These are phyloP conservation scores for Hirsutella rhossiliensis DNA, from an alignment of 2,329 filamentous ascomycete genomes.

Conservation along the genomic window DNA sequence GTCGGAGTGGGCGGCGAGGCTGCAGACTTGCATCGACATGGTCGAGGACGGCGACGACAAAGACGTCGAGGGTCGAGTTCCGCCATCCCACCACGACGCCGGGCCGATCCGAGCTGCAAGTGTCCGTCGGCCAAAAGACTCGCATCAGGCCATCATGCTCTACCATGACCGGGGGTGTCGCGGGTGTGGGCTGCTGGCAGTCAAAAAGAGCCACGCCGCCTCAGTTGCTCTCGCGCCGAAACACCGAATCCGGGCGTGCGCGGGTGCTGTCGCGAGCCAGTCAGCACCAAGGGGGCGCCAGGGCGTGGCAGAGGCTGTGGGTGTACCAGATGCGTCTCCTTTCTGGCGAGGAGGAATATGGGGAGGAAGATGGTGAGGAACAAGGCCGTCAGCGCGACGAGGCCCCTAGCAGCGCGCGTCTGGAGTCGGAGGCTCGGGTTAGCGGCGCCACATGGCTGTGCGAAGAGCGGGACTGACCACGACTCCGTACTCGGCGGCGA, in stretches of 20 bases:
- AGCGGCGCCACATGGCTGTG: background rate
- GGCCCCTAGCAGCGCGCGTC: slow-evolving; percentile 78
- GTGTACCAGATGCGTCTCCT: slow-evolving; percentile 66
- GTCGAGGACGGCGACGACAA: slow-evolving; percentile 81
- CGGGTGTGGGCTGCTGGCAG: slow-evolving; percentile 9
- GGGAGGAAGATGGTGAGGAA: slow-evolving; percentile 80
- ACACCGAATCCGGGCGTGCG: slow-evolving; percentile 67
- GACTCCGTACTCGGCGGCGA: slow-evolving; percentile 97
- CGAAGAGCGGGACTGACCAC: slow-evolving; percentile 48
- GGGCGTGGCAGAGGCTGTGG: background rate
- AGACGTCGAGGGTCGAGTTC: slow-evolving; percentile 81
- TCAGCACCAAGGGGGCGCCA: background rate
- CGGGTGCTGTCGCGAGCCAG: slow-evolving; percentile 52
- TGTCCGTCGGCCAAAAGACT: slow-evolving; percentile 95
- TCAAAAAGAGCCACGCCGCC: slow-evolving; percentile 89
- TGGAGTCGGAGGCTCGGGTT: slow-evolving; percentile 21
- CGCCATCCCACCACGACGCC: slow-evolving; percentile 92
- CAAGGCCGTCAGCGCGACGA: slow-evolving; percentile 67
- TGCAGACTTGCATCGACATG: slow-evolving; percentile 65
- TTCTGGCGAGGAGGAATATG: slow-evolving; percentile 67
- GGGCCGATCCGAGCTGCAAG: slow-evolving; percentile 55
- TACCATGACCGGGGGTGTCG: slow-evolving; percentile 43
- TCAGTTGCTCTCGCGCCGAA: slow-evolving; percentile 89
- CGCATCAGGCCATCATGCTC: slow-evolving; percentile 84
- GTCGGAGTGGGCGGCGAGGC: background rate